Conservation (phyloP, 2,329 filamentous ascomycete genomes). For the Byssothecium circinans region DNA sequence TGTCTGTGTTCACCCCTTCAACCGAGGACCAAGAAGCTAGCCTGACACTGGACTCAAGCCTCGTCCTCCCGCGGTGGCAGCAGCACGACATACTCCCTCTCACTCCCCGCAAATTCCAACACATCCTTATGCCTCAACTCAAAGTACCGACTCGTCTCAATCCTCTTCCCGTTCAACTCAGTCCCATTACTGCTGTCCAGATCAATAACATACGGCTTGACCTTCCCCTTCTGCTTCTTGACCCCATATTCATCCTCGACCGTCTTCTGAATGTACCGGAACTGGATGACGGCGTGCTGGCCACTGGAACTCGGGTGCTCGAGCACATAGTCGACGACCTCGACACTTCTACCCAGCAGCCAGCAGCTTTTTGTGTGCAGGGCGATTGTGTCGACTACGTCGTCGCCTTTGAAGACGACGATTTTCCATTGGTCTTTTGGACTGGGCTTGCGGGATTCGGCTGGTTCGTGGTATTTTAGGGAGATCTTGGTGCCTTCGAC, state of each 20-base stretch:
- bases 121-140: slow-evolving; percentile 90
- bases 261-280: slow-evolving; percentile 78
- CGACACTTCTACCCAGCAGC: slow-evolving; percentile 79
- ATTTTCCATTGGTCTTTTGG: slow-evolving; percentile 80
- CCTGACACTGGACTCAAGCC: too few species aligned
- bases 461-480: slow-evolving; percentile 94
- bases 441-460: slow-evolving; percentile 87
- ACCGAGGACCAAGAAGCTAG: too few species aligned
- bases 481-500: slow-evolving; percentile 75
- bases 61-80: slow-evolving; percentile 53
- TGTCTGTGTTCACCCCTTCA: too few species aligned
- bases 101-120: slow-evolving; percentile 82
- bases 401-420: slow-evolving; percentile 85
- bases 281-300: slow-evolving; percentile 94
- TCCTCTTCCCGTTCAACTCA: slow-evolving; percentile 70
- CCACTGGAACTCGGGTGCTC: slow-evolving; percentile 93
- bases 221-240: slow-evolving; percentile 45
- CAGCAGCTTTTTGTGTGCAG: slow-evolving; percentile 80
- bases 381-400: slow-evolving; percentile 79
- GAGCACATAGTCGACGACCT: slow-evolving; percentile 79
- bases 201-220: slow-evolving; percentile 84
- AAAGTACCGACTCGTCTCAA: slow-evolving; percentile 77
- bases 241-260: slow-evolving; percentile 80
- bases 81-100: slow-evolving; percentile 95
- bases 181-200: slow-evolving; percentile 93